A percentile compares a stretch with the other conserved stretches of the same genome.
Conservation (phyloP, 108 stramenopile species). For the Stephanodiscus minutulus region DNA sequence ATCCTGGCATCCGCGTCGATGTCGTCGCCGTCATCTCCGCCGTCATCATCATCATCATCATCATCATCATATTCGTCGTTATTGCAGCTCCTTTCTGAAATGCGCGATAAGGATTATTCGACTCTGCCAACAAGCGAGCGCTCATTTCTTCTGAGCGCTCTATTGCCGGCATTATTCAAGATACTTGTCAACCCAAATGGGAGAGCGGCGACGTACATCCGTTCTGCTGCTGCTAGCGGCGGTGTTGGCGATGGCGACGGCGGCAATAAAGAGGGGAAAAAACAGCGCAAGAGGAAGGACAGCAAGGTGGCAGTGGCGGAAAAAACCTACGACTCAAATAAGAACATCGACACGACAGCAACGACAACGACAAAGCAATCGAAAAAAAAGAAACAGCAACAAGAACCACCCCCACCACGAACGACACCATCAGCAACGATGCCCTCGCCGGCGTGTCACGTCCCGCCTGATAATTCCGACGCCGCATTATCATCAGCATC, state of each 20-base stretch:
- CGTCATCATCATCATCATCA: background rate
- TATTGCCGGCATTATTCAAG: conserved; percentile 8
- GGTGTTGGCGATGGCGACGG: background rate
- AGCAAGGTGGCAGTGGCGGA: background rate
- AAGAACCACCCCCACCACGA: background rate
- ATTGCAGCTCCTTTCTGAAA: conserved; percentile 1
- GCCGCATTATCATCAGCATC: background rate
- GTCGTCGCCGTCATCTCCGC: background rate
- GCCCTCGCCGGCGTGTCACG: conserved; percentile 1
- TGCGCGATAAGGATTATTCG: background rate
- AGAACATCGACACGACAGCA: background rate
- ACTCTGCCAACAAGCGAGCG: conserved; percentile 1
- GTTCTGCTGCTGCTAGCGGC: background rate
- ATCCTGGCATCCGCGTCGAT: conserved; percentile 1
- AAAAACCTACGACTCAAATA: background rate
- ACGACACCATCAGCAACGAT: background rate
- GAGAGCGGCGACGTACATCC: conserved; percentile 4
- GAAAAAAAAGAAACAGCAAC: conserved; percentile 3
- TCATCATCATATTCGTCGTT: conserved; percentile 4
- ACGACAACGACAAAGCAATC: background rate
- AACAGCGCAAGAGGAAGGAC: conserved; percentile 6
- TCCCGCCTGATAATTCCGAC: background rate
- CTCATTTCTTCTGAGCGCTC: conserved; percentile 4
- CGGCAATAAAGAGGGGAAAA: background rate
- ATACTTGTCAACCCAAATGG: conserved; percentile 10